These are phyloP conservation scores for Davidsoniella australis DNA, from an alignment of 2,329 filamentous ascomycete species.

Conservation along the genomic window DNA sequence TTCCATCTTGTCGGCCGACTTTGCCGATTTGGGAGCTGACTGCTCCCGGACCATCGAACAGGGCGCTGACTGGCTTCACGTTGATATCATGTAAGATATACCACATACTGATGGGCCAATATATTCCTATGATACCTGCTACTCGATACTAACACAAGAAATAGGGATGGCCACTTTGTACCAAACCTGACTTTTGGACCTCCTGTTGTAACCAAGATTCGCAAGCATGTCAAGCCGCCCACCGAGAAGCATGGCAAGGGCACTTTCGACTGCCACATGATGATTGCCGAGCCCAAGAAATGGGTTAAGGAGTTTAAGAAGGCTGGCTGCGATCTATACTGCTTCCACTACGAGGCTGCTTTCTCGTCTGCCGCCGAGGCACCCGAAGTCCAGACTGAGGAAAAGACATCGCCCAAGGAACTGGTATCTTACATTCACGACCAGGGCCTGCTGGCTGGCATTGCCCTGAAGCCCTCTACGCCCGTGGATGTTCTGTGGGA, in stretches of 20 bases:
- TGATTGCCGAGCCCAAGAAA: constrained; percentile 98
- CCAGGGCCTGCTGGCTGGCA: constrained; percentile 72
- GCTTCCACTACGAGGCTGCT: constrained; percentile 98
- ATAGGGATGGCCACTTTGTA: constrained; percentile 94
- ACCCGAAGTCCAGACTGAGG: constrained; percentile 50
- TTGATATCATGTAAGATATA: constrained; percentile 60
- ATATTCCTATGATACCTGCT: not conserved
- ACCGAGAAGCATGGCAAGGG: constrained; percentile 55
- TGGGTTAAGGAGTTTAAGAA: constrained; percentile 94
- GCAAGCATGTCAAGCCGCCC: constrained; percentile 66
- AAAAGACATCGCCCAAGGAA: constrained; percentile 65
- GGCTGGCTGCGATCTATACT: constrained; percentile 95
- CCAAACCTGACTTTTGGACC: constrained; percentile 96
- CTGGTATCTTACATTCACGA: constrained; percentile 84
- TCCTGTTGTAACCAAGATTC: constrained; percentile 87
- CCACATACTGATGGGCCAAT: no score
- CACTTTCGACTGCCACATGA: constrained; percentile 99
- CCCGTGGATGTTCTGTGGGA: constrained; percentile 84
- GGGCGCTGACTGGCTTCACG: constrained; percentile 83
- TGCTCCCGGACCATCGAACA: constrained; percentile 73
- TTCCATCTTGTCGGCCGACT: constrained; percentile 96
- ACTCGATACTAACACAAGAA: constrained; percentile 1
- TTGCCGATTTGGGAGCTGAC: constrained; percentile 70
- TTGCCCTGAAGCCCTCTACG: constrained; percentile 90
- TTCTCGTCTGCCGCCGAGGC: constrained; percentile 71